These are phyloP conservation scores for Calonectria pteridis DNA, from an alignment of 2,329 filamentous ascomycete species.

Conservation along the genomic window DNA sequence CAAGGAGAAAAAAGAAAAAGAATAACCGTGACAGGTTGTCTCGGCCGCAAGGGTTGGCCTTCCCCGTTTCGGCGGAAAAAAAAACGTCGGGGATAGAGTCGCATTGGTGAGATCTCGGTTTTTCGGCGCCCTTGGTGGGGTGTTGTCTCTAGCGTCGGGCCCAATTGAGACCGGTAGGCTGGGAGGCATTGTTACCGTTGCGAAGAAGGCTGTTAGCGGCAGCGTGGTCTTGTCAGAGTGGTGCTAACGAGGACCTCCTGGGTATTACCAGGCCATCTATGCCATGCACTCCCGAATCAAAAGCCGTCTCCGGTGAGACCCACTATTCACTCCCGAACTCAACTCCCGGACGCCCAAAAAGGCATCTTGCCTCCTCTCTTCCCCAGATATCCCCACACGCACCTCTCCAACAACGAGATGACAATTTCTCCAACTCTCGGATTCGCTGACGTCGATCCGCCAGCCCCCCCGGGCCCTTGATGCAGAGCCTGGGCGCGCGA, in stretches of 20 bases:
- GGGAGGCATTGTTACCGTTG: not conserved
- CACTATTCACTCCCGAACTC: slow-evolving; percentile 42
- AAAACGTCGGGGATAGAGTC: slow-evolving; percentile 3
- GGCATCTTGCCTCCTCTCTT: slow-evolving; percentile 39
- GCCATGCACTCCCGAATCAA: slow-evolving; percentile 36
- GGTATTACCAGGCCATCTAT: slow-evolving; percentile 5
- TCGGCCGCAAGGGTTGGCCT: not conserved
- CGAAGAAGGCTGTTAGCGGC: slow-evolving; percentile 1
- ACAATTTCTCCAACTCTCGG: slow-evolving; percentile 28
- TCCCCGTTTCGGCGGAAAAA: not conserved
- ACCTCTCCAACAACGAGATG: slow-evolving; percentile 30
- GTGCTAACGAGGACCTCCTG: slow-evolving; percentile 9
- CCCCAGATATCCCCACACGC: slow-evolving; percentile 44
- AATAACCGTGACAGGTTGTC: not conserved
- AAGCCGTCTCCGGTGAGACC: slow-evolving; percentile 40
- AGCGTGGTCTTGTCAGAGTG: not conserved
- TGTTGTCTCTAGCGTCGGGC: not conserved
- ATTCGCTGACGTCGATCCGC: slow-evolving; percentile 27
- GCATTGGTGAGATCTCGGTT: slow-evolving; percentile 17
- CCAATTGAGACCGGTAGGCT: not conserved
- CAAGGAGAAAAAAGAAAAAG: not conserved
- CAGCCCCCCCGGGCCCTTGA: slow-evolving; percentile 6
- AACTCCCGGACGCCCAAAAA: slow-evolving; percentile 46
- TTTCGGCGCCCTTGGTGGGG: slow-evolving; percentile 21
- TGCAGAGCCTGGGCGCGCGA: not conserved